A percentile compares a stretch with the other conserved stretches of the same genome.
phyloP scores from a whole-genome alignment of 2,329 filamentous ascomycete genomes.

The Colletotrichum ledebouriae region DNA sequence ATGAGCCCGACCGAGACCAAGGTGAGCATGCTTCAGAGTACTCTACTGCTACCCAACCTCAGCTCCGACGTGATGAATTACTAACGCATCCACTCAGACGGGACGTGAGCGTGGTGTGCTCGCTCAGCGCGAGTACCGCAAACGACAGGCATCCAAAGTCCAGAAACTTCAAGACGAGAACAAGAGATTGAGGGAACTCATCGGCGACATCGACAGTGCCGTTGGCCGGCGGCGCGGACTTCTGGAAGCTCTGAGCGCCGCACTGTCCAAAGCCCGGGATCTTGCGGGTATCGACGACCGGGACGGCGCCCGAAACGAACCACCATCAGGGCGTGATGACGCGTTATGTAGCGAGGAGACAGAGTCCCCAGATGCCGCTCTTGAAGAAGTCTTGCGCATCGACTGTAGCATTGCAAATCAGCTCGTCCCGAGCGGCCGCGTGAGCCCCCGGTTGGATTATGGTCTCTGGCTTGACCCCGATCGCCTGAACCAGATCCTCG shows the following conservation, averaged over 20 bases:
- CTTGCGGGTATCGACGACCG: conserved; percentile 11
- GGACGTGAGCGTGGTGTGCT: conserved; percentile 44
- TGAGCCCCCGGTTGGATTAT: conserved; percentile 39
- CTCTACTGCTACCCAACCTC: no score
- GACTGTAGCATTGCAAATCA: background rate
- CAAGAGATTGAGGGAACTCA: conserved; percentile 32
- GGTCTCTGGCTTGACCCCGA: conserved; percentile 40
- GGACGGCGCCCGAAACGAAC: background rate
- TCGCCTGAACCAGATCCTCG: conserved; percentile 28
- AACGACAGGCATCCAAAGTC: conserved; percentile 44
- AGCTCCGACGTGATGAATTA: background rate
- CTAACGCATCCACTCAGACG: conserved; percentile 25
- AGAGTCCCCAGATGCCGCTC: background rate
- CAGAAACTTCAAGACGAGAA: conserved; percentile 44
- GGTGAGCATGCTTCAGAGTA: background rate
- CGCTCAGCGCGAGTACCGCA: conserved; percentile 45
- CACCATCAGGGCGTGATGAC: fast-evolving
- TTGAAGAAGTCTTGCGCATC: background rate
- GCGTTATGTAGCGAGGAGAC: background rate
- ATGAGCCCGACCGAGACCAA: conserved; percentile 7
- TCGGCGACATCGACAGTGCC: conserved; percentile 26
- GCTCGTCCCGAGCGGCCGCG: background rate
- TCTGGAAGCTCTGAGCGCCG: background rate
- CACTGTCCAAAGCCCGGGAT: conserved; percentile 17
- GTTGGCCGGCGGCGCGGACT: background rate